phyloP scores from a whole-genome alignment of 108 stramenopile genomes.

The Nitzschia sp. region DNA sequence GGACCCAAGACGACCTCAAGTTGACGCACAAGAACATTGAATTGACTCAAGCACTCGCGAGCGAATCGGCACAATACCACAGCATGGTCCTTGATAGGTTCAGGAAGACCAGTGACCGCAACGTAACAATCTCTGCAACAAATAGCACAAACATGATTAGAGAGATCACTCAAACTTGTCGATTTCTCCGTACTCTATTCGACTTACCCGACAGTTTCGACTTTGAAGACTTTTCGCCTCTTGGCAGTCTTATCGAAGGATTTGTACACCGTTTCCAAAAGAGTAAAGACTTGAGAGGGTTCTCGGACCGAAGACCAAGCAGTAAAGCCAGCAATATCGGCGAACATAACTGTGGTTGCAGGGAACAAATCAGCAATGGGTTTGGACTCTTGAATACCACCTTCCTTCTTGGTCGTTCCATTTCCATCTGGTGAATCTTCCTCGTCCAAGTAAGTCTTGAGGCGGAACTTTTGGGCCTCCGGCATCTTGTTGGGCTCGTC shows the following conservation, averaged over 20 bases:
- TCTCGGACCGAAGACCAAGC: constrained; percentile 52
- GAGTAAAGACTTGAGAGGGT: constrained; percentile 59
- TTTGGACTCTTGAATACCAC: constrained; percentile 14
- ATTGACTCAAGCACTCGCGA: constrained; percentile 43
- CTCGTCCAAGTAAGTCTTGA: constrained; percentile 20
- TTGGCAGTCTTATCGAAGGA: constrained; percentile 59
- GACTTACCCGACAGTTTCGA: constrained; percentile 40
- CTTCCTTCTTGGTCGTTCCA: neutral
- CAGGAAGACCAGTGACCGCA: constrained; percentile 60
- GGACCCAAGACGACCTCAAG: constrained; percentile 34
- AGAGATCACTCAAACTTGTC: neutral
- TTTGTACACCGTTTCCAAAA: constrained; percentile 56
- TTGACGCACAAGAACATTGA: constrained; percentile 30
- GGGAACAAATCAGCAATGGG: constrained; percentile 76
- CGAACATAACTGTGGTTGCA: constrained; percentile 75
- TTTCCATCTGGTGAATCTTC: neutral
- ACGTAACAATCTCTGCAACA: constrained; percentile 60
- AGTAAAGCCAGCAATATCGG: constrained; percentile 60
- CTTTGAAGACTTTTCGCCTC: constrained; percentile 55
- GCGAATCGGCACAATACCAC: constrained; percentile 56
- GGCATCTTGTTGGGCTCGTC: neutral
- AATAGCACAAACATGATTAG: neutral
- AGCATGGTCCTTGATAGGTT: constrained; percentile 58
- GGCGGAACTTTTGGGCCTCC: constrained; percentile 21
- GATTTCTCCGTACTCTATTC: neutral